Base-by-base conservation (phyloP, 2,329 filamentous ascomycete species). In the Diaporthe sp. region DNA sequence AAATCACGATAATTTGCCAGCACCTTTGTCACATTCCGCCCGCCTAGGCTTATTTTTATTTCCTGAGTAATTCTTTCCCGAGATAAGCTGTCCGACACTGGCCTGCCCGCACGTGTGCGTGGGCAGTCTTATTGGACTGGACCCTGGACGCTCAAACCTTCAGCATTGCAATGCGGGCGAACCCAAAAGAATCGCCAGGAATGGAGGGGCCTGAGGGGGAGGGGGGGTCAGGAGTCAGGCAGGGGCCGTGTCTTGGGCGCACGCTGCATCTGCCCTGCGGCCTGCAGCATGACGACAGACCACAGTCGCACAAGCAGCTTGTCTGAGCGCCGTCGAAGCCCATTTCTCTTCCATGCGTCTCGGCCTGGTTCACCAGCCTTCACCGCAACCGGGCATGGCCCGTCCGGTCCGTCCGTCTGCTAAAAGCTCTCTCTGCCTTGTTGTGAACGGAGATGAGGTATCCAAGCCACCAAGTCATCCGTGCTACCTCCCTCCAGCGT, bases 1-100 rank as follows among this genome's bases (percentile, higher is more conserved):
- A 77, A 77, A 75, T 75, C 75, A 77, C 73, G 68, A 75, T 57
- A 77, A 77, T 77, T 77, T 77, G 57, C 75, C 57, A 72, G 53
- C 61, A 58, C 51, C 75, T 75, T 62, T 62, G 51, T 71, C 67
- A 71, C 57, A 57, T 57, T 69, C 68, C 61, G 58, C 51, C 25
- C 22, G 34, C 31, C 67, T 31, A 31, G 59, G 15, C 42, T 65
- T 65, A 19, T 65, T 65, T 62, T 46, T 44, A 46, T 65, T 44
- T 62, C 46, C 44, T 28, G 72, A 53, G 46, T n/a, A 68, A 53
- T 68, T 46, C 55, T 65, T 61, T 70, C 73, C 70, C 61, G 73
- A 55, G 68, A 70, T 72, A 70, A 58, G 44, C 61, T 69, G 58
- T 42, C 58, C 49, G 31, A 51, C 13, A 39, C 12, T 39, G 65